phyloP scores from a whole-genome alignment of 441 rosid species.

The Gossypium davidsonii region DNA sequence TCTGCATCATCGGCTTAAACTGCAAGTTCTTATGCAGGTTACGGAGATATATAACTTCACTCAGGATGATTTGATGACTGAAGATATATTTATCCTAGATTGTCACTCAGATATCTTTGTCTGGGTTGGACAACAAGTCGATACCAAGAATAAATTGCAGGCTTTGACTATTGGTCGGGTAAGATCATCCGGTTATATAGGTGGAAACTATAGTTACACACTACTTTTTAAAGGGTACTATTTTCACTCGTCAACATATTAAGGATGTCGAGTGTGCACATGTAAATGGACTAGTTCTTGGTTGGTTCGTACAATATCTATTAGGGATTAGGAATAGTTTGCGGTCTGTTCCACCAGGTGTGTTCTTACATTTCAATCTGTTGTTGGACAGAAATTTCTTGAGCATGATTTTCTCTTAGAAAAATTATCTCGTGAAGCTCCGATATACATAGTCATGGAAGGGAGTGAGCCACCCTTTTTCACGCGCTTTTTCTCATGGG shows the following conservation, averaged over 20 bases:
- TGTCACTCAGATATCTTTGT: constrained; percentile 77
- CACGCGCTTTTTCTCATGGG: constrained; percentile 93
- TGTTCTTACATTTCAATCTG: constrained; percentile 15
- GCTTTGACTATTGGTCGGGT: constrained; percentile 84
- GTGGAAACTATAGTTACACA: neutral
- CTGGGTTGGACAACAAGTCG: constrained; percentile 93
- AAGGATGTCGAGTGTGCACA: neutral
- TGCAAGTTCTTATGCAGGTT: constrained; percentile 43
- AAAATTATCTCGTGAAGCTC: constrained; percentile 58
- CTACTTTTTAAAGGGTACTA: neutral
- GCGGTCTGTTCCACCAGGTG: neutral
- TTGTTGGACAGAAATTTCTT: constrained; percentile 61
- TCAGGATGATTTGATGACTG: constrained; percentile 95
- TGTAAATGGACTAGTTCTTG: neutral
- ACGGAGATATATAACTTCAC: constrained; percentile 75
- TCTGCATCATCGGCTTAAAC: neutral
- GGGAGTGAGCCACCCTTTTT: constrained; percentile 93
- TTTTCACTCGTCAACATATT: neutral
- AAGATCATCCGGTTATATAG: constrained; percentile 11
- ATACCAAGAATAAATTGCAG: constrained; percentile 53
- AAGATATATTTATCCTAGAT: constrained; percentile 87
- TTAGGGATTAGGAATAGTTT: neutral
- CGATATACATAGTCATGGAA: constrained; percentile 71
- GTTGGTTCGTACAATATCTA: neutral
- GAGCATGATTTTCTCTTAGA: constrained; percentile 75